Evolutionary conservation across 2,329 filamentous ascomycete species (phyloP).

Genomic region (Claviceps maximensis): DNA sequence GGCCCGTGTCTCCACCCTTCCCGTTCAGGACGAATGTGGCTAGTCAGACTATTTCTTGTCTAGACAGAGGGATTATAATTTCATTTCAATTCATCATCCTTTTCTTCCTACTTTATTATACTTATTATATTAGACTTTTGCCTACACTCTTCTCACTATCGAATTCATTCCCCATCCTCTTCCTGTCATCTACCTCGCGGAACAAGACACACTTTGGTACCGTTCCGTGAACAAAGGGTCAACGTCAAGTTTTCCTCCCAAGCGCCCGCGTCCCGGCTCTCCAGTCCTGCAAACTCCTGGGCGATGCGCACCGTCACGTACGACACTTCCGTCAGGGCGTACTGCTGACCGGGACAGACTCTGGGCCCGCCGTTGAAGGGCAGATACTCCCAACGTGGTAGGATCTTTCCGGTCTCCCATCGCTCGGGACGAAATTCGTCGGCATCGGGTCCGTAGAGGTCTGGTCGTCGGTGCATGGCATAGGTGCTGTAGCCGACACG

Average conservation of each 20-base stretch:
- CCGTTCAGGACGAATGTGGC: too few relatives aligned
- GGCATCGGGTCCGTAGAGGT: slow-evolving; percentile 26
- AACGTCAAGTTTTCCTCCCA: slow-evolving; percentile 10
- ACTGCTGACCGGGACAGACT: slow-evolving; percentile 23
- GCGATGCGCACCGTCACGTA: slow-evolving; percentile 13
- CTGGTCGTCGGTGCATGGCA: slow-evolving; percentile 23
- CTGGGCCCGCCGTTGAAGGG: slow-evolving; percentile 34
- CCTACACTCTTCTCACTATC: too few relatives aligned
- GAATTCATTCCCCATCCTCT: neutral
- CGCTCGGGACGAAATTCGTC: slow-evolving; percentile 28
- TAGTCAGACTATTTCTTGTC: too few relatives aligned
- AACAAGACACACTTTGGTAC: slow-evolving; percentile 10
- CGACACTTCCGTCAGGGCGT: slow-evolving; percentile 12
- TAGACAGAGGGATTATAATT: too few relatives aligned
- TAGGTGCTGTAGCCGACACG: slow-evolving; percentile 27
- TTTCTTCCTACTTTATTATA: too few relatives aligned
- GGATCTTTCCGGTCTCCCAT: slow-evolving; percentile 20
- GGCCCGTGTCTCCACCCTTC: too few relatives aligned
- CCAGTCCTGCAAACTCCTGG: slow-evolving; percentile 11
- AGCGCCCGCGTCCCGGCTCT: slow-evolving; percentile 9
- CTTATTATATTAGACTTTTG: too few relatives aligned
- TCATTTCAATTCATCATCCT: too few relatives aligned
- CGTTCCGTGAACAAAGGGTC: slow-evolving; percentile 10
- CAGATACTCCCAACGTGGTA: slow-evolving; percentile 27
- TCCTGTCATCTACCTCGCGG: neutral